Conservation (phyloP, 2,329 filamentous ascomycete genomes). For the Fusarium sp. region DNA sequence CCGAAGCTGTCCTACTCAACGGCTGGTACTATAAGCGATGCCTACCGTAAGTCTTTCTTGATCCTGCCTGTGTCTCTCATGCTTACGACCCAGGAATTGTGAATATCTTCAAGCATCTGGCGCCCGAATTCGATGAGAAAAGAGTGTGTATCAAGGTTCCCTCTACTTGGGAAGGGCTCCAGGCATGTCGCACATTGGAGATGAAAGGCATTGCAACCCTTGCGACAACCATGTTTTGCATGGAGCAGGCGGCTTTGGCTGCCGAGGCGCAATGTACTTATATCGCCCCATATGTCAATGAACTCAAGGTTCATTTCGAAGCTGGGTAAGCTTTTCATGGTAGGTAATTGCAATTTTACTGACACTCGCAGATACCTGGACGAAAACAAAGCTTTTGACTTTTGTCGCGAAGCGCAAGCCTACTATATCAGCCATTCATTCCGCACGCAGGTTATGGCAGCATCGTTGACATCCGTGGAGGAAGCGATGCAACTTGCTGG, state of each 20-base stretch:
- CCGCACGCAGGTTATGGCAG: conserved; percentile 65
- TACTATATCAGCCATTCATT: conserved; percentile 59
- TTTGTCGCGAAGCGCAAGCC: conserved; percentile 62
- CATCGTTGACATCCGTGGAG: conserved; percentile 65
- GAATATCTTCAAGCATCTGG: conserved; percentile 38
- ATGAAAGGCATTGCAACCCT: conserved; percentile 66
- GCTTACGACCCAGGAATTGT: conserved; percentile 56
- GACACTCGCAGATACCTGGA: conserved; percentile 57
- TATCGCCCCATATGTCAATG: conserved; percentile 74
- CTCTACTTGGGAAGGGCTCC: conserved; percentile 71
- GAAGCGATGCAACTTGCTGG: conserved; percentile 70
- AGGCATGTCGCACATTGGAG: conserved; percentile 67
- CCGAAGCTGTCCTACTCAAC: conserved; percentile 65
- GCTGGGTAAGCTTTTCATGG: conserved; percentile 50
- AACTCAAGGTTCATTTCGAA: conserved; percentile 71
- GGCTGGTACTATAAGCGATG: conserved; percentile 61
- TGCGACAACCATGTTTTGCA: conserved; percentile 71
- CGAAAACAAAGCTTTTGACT: conserved; percentile 59
- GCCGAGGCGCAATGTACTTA: conserved; percentile 68
- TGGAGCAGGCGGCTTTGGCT: conserved; percentile 69
- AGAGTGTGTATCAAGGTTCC: conserved; percentile 73
- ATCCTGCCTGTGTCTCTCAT: accelerated
- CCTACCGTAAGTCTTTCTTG: conserved; percentile 56
- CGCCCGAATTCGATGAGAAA: conserved; percentile 52
- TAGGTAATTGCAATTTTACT: neutral